phyloP scores from a whole-genome alignment of 1,284 basidiomycete species.

The Cutaneotrichosporon cutaneum region DNA sequence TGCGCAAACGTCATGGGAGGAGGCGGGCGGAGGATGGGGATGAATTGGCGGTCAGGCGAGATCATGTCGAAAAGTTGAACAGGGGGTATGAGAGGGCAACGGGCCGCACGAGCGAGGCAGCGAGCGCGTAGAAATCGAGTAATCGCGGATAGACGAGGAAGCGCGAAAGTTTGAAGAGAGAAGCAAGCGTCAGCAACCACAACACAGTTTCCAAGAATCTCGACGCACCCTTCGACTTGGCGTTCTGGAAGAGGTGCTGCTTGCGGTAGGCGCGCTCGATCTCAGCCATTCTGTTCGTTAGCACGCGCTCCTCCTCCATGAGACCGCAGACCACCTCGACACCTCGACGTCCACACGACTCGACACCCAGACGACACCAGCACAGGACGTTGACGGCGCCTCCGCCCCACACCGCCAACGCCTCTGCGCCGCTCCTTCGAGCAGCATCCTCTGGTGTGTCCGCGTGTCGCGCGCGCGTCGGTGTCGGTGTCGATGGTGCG shows the following conservation, averaged over 20 bases:
- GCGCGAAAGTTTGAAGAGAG: neutral
- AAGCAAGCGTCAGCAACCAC: conserved; percentile 4
- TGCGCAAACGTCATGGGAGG: neutral
- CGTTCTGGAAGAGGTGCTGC: conserved; percentile 97
- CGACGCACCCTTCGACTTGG: conserved; percentile 83
- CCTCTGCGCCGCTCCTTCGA: neutral
- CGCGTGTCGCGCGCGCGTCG: conserved; percentile 2
- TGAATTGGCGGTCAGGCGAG: neutral
- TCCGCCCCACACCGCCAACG: neutral
- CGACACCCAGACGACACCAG: conserved; percentile 18
- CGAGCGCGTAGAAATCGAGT: neutral
- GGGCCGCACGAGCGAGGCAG: neutral
- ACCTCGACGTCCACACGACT: conserved; percentile 30
- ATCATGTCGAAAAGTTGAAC: conserved; percentile 9
- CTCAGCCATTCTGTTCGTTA: conserved; percentile 16
- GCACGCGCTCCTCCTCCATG: conserved; percentile 4
- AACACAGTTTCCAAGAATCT: neutral
- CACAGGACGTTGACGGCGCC: no score
- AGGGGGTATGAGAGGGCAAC: neutral
- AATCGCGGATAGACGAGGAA: neutral
- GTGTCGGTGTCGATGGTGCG: neutral
- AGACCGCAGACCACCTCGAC: conserved; percentile 20
- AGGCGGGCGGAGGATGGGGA: neutral
- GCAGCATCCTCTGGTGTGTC: neutral
- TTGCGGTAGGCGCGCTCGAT: conserved; percentile 68